Base-by-base conservation (phyloP, 495 filamentous ascomycete species). In the Pseudomonodictys pantanalensis region DNA sequence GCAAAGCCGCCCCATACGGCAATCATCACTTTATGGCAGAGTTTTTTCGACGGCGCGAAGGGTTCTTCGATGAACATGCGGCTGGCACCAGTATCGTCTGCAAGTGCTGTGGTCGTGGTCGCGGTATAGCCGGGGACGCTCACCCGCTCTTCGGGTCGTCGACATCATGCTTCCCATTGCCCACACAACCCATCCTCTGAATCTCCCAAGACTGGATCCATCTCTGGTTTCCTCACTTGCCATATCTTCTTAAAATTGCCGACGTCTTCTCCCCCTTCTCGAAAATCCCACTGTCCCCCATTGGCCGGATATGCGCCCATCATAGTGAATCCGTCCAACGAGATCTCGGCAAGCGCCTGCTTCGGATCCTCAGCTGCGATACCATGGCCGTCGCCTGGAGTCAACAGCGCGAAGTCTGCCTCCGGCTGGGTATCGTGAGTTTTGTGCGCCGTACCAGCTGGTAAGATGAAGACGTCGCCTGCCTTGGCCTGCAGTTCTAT, bases 391-490 rank as follows among this genome's bases (percentile, higher is more conserved):
- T 57, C 60, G 23, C 68, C 70, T n/a, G 68, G 68, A n/a, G 68
- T 70, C 55, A 73, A 54, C 3, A 62, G 58, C 26, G 29, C 50
- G 17, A 71, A 57, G 22, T 60, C 58, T 33, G 52, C 56, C 10
- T 45, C 25, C 1, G 71, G 65, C 6, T 11, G 52, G 4, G 68
- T 56, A 28, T 72, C 49, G 23, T 64, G 61, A n/a, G 73, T 72
- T 52, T 73, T 73, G 47, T 74, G 72, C 41, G 69, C 60, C 20
- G 71, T 67, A 8, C 73, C 73, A 2, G 73, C 72, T 5, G 73
- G 73, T 12, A 75, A 60, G 17, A 75, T 42, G 33, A 75, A 75
- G 28, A 75, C 71, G 52, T 75, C 72, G 11, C 73, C 73, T 18
- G 58, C 56, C 6, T 68, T 52, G 0, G 68, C 73, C 28, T 69